Percentiles rank a stretch among this genome's conserved stretches.
phyloP scores from a whole-genome alignment of 805 yeast species.

The Candida caryicola region DNA sequence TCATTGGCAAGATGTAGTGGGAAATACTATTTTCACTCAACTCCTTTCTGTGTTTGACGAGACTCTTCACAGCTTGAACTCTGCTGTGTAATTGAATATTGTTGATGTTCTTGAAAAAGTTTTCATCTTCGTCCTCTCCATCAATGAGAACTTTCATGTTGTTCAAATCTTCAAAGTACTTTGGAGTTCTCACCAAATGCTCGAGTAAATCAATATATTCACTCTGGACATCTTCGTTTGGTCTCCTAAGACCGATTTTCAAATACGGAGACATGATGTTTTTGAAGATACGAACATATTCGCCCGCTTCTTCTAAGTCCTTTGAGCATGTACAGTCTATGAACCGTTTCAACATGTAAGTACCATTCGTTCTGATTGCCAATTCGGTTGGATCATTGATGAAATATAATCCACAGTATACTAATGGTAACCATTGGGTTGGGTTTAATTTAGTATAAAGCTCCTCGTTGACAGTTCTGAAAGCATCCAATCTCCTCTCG shows the following conservation, averaged over 20 bases:
- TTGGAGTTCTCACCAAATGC: conserved; percentile 52
- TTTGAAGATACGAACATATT: conserved; percentile 44
- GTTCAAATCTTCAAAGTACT: conserved; percentile 47
- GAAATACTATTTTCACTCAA: conserved; percentile 61
- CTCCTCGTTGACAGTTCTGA: conserved; percentile 58
- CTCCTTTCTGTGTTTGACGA: conserved; percentile 46
- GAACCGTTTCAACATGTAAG: conserved; percentile 59
- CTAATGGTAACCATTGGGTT: conserved; percentile 75
- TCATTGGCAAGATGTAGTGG: conserved; percentile 78
- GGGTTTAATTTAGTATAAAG: conserved; percentile 43
- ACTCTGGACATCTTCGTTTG: conserved; percentile 58
- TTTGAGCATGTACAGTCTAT: conserved; percentile 50
- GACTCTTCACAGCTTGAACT: conserved; percentile 72
- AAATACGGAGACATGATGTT: conserved; percentile 61
- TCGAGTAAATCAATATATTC: conserved; percentile 69
- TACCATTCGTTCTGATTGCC: conserved; percentile 75
- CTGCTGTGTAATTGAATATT: conserved; percentile 87
- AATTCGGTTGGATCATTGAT: conserved; percentile 77
- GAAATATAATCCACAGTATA: conserved; percentile 65
- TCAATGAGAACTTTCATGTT: conserved; percentile 65
- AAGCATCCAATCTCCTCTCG: conserved; percentile 69
- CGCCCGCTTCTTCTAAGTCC: conserved; percentile 21
- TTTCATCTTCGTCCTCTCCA: conserved; percentile 69
- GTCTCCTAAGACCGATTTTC: conserved; percentile 61
- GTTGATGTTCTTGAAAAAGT: conserved; percentile 70